These are phyloP conservation scores for Coemansia reversa DNA, from an alignment of 192 early-diverging fungal genomes.

Conservation along the genomic window DNA sequence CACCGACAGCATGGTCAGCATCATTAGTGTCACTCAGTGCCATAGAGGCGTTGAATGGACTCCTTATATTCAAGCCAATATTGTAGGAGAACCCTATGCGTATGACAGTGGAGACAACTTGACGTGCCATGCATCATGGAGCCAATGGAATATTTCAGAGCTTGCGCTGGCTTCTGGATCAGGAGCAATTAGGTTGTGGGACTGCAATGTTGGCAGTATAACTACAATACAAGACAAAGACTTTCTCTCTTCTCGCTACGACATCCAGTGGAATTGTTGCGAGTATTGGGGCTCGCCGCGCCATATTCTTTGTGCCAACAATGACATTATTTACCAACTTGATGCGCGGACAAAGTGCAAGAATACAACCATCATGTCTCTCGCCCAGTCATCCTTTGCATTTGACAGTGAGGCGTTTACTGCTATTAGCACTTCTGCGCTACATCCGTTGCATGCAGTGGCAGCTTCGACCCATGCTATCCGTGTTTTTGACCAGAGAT, in stretches of 20 bases:
- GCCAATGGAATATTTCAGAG: constrained; percentile 30
- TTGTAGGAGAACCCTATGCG: constrained; percentile 21
- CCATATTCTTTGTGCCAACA: constrained; percentile 29
- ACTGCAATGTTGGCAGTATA: constrained; percentile 14
- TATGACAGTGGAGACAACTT: constrained; percentile 39
- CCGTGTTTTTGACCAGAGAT: constrained; percentile 46
- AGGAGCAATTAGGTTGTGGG: constrained; percentile 37
- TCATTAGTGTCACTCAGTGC: constrained; percentile 14
- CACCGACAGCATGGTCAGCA: constrained; percentile 40
- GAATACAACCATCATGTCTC: constrained; percentile 9
- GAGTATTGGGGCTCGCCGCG: constrained; percentile 49
- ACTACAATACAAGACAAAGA: constrained; percentile 16
- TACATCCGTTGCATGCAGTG: constrained; percentile 42
- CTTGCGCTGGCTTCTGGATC: constrained; percentile 36
- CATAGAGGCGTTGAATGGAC: background rate
- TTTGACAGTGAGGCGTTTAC: constrained; percentile 24
- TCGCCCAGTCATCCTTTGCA: constrained; percentile 23
- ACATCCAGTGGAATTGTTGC: constrained; percentile 39
- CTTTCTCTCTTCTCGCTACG: background rate
- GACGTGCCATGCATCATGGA: constrained; percentile 43
- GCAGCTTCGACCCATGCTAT: constrained; percentile 40
- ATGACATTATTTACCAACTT: constrained; percentile 18
- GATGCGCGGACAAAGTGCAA: constrained; percentile 19
- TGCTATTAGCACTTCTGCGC: constrained; percentile 23
- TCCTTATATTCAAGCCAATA: constrained; percentile 7